Conservation (phyloP, 1,139 yeast species). For the Yamadazyma triangularis region DNA sequence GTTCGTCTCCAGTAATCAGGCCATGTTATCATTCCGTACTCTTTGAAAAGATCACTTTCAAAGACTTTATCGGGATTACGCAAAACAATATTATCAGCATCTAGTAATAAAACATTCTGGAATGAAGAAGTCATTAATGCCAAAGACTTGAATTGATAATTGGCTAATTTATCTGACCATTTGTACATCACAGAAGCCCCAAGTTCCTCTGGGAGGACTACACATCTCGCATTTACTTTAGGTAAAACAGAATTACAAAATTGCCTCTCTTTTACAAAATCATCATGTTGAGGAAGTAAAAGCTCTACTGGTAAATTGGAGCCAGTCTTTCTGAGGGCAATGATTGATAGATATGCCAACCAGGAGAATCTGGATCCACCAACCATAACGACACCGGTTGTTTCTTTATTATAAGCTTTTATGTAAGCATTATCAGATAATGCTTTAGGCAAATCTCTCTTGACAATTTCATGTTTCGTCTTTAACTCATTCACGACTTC, state of each 20-base stretch:
- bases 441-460: constrained; percentile 21
- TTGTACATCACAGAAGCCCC: constrained; percentile 31
- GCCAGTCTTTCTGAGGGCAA: constrained; percentile 32
- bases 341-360: constrained; percentile 33
- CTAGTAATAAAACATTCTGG: constrained; percentile 38
- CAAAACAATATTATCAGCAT: constrained; percentile 38
- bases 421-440: too few species aligned
- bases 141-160: constrained; percentile 39
- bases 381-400: constrained; percentile 32
- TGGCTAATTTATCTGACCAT: constrained; percentile 24
- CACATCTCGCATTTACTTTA: constrained; percentile 24
- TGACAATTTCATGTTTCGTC: constrained; percentile 20
- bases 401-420: constrained; percentile 17
- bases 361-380: constrained; percentile 39
- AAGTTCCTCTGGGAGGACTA: constrained; percentile 30
- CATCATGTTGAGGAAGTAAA: constrained; percentile 29
- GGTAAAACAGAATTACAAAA: constrained; percentile 25
- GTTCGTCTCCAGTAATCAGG: constrained; percentile 83
- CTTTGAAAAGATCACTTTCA: constrained; percentile 47
- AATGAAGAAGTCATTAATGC: constrained; percentile 32
- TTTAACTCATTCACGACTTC: constrained; percentile 20
- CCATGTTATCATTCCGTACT: constrained; percentile 66
- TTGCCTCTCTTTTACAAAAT: constrained; percentile 24
- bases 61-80: constrained; percentile 42
- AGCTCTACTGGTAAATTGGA: constrained; percentile 35